Conservation (phyloP, 305 asterid species). For the Rubia balearica region DNA sequence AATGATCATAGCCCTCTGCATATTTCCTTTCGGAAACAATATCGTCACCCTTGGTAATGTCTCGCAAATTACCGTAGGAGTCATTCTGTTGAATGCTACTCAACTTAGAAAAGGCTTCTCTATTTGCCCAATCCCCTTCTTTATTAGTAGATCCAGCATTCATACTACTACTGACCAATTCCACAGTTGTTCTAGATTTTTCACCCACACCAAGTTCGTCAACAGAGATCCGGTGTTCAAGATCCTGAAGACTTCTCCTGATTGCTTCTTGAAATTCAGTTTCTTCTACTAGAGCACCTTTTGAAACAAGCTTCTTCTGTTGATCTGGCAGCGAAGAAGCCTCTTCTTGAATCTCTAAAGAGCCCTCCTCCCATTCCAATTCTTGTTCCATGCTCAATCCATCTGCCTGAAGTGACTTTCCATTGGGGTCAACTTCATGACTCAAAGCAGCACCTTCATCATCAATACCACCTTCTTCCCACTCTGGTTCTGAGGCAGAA, state of each 20-base stretch:
- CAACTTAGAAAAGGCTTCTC: constrained; percentile 16
- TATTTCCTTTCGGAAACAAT: constrained; percentile 6
- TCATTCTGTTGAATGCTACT: constrained; percentile 24
- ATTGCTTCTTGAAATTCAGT: constrained; percentile 75
- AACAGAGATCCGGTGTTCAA: constrained; percentile 21
- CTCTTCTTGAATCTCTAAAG: constrained; percentile 15
- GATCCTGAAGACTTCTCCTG: constrained; percentile 65
- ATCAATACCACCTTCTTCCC: constrained; percentile 63
- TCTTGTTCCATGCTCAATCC: constrained; percentile 43
- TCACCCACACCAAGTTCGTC: constrained; percentile 23
- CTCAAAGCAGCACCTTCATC: constrained; percentile 25
- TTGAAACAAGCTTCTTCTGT: constrained; percentile 32
- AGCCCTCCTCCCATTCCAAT: constrained; percentile 77
- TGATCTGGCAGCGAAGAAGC: constrained; percentile 29
- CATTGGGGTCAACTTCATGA: constrained; percentile 18
- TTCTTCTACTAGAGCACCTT: constrained; percentile 68
- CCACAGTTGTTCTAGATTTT: constrained; percentile 22
- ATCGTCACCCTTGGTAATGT: constrained; percentile 18
- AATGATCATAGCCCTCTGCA: constrained; percentile 3
- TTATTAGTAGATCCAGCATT: constrained; percentile 19
- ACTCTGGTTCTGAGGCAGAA: constrained; percentile 53
- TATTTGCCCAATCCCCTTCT: constrained; percentile 24
- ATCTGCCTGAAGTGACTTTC: constrained; percentile 22
- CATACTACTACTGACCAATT: constrained; percentile 21
- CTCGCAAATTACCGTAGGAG: constrained; percentile 17